Evolutionary conservation across 169 alveolate genomes (phyloP).

Genomic region (Neospora caninum): DNA sequence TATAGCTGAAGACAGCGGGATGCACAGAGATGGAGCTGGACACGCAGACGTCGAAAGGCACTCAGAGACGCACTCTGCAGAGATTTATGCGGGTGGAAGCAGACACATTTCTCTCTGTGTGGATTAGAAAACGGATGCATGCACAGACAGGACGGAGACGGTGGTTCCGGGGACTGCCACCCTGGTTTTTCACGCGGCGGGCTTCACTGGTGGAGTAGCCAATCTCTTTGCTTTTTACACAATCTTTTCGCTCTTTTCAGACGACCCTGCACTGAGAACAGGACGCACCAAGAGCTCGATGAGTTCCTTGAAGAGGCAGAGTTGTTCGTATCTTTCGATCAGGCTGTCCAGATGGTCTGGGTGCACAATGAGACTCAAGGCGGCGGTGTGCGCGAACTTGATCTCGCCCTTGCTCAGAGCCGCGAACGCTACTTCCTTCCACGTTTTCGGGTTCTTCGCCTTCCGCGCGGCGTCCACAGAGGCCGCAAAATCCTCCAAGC

Average conservation of each 20-base stretch:
- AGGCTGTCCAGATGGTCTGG: slow-evolving; percentile 98
- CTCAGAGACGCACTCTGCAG: no score
- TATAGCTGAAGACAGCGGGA: not conserved
- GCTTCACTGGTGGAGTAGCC: no score
- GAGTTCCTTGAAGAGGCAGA: slow-evolving; percentile 91
- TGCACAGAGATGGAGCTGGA: not conserved
- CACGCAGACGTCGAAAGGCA: no score
- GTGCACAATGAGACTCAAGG: slow-evolving; percentile 95
- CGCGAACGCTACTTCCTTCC: slow-evolving; percentile 93
- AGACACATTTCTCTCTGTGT: no score
- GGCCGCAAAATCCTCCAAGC: slow-evolving; percentile 92
- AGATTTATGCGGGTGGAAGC: no score
- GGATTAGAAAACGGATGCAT: no score
- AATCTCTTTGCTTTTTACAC: not conserved
- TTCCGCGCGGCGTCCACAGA: slow-evolving; percentile 99
- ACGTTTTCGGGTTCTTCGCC: slow-evolving; percentile 96
- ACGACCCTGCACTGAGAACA: not conserved
- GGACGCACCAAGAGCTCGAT: slow-evolving; percentile 83
- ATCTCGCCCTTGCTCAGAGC: slow-evolving; percentile 91
- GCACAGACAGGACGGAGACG: no score
- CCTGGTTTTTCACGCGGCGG: no score
- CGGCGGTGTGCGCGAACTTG: slow-evolving; percentile 94
- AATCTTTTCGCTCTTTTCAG: not conserved
- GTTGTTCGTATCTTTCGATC: slow-evolving; percentile 92
- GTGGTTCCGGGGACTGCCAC: no score